Base-by-base conservation (phyloP, 345 rosid genomes). In the Arabidopsis thaliana region DNA sequence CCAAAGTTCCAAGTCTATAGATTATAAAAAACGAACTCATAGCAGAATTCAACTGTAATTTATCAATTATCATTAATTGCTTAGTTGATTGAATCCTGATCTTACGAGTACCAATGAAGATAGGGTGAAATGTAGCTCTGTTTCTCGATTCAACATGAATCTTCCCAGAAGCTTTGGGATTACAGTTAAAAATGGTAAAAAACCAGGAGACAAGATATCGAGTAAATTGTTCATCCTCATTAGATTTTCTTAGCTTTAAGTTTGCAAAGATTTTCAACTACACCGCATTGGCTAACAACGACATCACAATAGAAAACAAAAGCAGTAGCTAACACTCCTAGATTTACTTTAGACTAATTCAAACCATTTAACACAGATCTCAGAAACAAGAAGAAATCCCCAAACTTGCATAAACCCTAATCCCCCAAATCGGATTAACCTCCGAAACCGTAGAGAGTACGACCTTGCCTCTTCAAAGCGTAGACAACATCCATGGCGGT, bases 401-500 rank as follows among this genome's bases (percentile, higher is more conserved):
- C 67, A 41, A 28, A n/a, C 10, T 3, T 25, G 7, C 7, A 13
- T 1, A 0, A 55, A 37, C 74, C 52, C 63, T 49, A 67, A 45
- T 10, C 0, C 14, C 16, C 23, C 20, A 16, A 16, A 16, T 16
- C 20, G 38, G 33, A 13, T 74, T 25, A 65, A 59, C 90, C 90
- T 4, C 88, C 88, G 30, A 86, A 84, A 0, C 90, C 88, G 3
- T 87, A 85, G 16, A 86, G 82, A 10, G 90, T 86, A 14, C 90
- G 83, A 16, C 90, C 90, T 38, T 86, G 90, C 73, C 88, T 79
- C 84, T 86, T 86, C 68, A 86, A 68, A 0, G 90, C 88, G n/a
- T 84, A 86, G 0, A 86, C 87, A 0, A 86, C 90, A 48, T 86
- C 90, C 88, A 87, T 87, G 0, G 91, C 88, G 0, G 91, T 87